Base-by-base conservation (phyloP, 1,139 yeast genomes). In the Candida labiduridarum region DNA sequence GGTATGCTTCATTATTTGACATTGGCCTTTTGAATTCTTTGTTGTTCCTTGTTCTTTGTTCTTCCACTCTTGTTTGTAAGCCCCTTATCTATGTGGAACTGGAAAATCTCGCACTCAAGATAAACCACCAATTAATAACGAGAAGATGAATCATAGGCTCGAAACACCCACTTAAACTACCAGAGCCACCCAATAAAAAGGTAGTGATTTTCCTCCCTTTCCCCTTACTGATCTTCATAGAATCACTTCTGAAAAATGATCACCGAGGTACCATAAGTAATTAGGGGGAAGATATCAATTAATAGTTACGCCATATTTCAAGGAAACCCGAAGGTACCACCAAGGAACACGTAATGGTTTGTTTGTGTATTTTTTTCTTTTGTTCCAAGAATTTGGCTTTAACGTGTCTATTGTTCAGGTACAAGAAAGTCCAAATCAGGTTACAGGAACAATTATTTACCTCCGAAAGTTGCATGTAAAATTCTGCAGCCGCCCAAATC, bases 381-480 rank as follows among this genome's bases (percentile, higher is more conserved):
- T 15, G 25, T 35, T 35, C 39, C 25, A 16, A 22, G 15, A 38
- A 19, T 38, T 19, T 38, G 14, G 2, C 3, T 38, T 22, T 16
- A 19, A 10, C 33, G 34, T 25, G 43, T 27, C 22, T 27, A 25
- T 14, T 40, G 33, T 40, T 25, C 43, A 25, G 43, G 33, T n/a
- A 27, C 33, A 19, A 18, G 1, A 16, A 15, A 25, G 12, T 36
- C 25, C n/a, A 39, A 39, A 22, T 39, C 4, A 22, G 42, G 16
- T 16, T 22, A 39, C 25, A 27, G 33, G 33, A 40, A 14, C 43
- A 25, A n/a, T 40, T 14, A 3, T 8, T 40, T 4, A 40, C n/a
- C 14, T 14, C 33, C 33, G 43, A 40, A 40, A 40, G 33, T 31
- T 40, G 33, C 43, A 40, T 40, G 33, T 40, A 40, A 14, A 40